These are phyloP conservation scores for Picea sitchensis DNA, from an alignment of 75 land plant species.

Conservation along the genomic window DNA sequence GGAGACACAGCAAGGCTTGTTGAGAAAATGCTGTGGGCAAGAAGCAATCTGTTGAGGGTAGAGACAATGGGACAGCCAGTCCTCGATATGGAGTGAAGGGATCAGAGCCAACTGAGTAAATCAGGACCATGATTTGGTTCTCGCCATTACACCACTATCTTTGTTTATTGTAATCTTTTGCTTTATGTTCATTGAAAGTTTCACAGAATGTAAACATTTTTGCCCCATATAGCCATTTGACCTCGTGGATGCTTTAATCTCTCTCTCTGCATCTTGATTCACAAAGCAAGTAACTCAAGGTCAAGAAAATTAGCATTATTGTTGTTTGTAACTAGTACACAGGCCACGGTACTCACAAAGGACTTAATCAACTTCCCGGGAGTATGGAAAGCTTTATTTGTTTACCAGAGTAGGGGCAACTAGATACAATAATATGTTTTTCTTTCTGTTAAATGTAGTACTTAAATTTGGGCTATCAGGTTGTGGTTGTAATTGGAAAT, in stretches of 20 bases:
- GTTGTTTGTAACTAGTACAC: not conserved
- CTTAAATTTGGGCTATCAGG: slow-evolving; percentile 27
- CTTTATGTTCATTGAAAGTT: not conserved
- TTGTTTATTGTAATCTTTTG: too few species aligned
- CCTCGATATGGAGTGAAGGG: too few species aligned
- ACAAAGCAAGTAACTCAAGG: not conserved
- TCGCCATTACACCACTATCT: too few species aligned
- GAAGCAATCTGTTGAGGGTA: too few species aligned
- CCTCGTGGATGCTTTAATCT: too few species aligned
- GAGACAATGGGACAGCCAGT: too few species aligned
- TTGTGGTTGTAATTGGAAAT: slow-evolving; percentile 76
- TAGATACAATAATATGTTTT: not conserved
- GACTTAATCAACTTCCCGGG: not conserved
- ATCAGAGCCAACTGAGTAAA: too few species aligned
- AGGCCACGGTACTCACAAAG: not conserved
- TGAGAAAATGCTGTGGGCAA: too few species aligned
- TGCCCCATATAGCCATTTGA: too few species aligned
- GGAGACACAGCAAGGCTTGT: too few species aligned
- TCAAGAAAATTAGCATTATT: not conserved
- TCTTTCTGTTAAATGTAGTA: not conserved
- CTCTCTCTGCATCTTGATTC: too few species aligned
- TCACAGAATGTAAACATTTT: not conserved
- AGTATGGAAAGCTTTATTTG: not conserved
- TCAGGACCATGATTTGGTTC: too few species aligned
- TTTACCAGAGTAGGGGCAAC: not conserved